These are phyloP conservation scores for Glaciozyma martinii DNA, from an alignment of 768 basidiomycete species.

Conservation along the genomic window DNA sequence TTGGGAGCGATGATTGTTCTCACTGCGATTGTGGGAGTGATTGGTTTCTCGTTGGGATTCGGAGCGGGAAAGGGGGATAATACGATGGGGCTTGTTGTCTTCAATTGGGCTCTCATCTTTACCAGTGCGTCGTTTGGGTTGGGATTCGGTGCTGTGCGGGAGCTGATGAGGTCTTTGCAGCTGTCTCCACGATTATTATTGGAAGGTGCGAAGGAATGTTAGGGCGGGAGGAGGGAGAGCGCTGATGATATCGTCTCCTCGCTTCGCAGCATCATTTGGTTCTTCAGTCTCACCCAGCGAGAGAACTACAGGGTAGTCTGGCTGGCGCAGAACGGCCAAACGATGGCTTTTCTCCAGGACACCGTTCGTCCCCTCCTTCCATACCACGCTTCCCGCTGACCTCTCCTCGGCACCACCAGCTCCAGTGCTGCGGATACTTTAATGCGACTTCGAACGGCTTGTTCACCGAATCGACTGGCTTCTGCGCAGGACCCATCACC, in stretches of 20 bases:
- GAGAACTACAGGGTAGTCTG: constrained; percentile 10
- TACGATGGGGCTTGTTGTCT: neutral
- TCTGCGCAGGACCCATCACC: too few species aligned
- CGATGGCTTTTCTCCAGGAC: constrained; percentile 24
- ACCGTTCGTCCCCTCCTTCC: neutral
- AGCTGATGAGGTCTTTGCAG: neutral
- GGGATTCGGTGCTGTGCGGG: too few species aligned
- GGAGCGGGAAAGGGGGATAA: neutral
- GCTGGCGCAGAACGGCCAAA: neutral
- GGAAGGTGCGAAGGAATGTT: neutral
- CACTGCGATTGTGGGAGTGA: neutral
- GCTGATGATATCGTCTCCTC: too few species aligned
- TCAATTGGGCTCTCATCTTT: neutral
- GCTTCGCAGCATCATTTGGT: constrained; percentile 22
- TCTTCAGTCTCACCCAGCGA: constrained; percentile 17
- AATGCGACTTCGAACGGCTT: constrained; percentile 9
- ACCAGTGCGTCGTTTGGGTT: neutral
- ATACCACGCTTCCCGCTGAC: too few species aligned
- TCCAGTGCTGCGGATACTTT: constrained; percentile 16
- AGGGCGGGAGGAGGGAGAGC: too few species aligned
- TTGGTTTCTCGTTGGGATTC: neutral
- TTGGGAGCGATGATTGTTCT: neutral
- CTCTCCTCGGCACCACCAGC: neutral
- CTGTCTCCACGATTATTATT: constrained; percentile 4
- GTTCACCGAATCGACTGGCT: constrained; percentile 4